Evolutionary conservation across 495 filamentous ascomycete genomes (phyloP).

Genomic region (Aspergillus mulundensis): DNA sequence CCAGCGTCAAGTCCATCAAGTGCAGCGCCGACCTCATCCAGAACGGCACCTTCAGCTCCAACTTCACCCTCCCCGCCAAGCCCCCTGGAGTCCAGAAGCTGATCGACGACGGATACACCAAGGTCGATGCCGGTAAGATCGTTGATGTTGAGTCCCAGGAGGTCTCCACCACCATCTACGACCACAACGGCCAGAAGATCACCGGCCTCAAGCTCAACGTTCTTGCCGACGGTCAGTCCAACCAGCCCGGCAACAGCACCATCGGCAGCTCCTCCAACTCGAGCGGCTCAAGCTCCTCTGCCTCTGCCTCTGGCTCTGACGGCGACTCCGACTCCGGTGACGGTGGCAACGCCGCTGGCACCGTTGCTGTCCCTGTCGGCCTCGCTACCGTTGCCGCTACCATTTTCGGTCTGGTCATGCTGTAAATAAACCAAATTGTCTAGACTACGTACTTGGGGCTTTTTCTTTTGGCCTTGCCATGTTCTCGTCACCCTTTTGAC

Average conservation of each 20-base stretch:
- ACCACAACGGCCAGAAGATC: conserved; percentile 50
- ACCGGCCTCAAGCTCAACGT: conserved; percentile 50
- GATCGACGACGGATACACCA: conserved; percentile 49
- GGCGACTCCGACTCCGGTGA: conserved; percentile 26
- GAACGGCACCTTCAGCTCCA: conserved; percentile 57
- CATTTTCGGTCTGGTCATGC: conserved; percentile 12
- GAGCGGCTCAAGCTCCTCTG: conserved; percentile 32
- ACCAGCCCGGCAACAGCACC: conserved; percentile 39
- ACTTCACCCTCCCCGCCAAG: conserved; percentile 66
- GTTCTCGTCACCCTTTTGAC: background rate
- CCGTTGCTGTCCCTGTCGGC: conserved; percentile 18
- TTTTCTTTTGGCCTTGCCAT: background rate
- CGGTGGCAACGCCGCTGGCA: conserved; percentile 22
- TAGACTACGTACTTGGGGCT: background rate
- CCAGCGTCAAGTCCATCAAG: conserved; percentile 46
- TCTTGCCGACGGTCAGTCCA: conserved; percentile 47
- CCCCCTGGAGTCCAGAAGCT: conserved; percentile 50
- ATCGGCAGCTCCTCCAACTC: background rate
- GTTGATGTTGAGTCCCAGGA: conserved; percentile 51
- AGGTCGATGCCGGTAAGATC: conserved; percentile 53
- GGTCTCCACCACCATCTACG: conserved; percentile 52
- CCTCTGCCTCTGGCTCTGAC: conserved; percentile 23
- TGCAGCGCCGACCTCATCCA: conserved; percentile 64
- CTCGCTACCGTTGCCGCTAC: conserved; percentile 13
- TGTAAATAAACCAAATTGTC: conserved; percentile 9